phyloP scores from a whole-genome alignment of 2,329 filamentous ascomycete species.

The Cercospora nicotianae region DNA sequence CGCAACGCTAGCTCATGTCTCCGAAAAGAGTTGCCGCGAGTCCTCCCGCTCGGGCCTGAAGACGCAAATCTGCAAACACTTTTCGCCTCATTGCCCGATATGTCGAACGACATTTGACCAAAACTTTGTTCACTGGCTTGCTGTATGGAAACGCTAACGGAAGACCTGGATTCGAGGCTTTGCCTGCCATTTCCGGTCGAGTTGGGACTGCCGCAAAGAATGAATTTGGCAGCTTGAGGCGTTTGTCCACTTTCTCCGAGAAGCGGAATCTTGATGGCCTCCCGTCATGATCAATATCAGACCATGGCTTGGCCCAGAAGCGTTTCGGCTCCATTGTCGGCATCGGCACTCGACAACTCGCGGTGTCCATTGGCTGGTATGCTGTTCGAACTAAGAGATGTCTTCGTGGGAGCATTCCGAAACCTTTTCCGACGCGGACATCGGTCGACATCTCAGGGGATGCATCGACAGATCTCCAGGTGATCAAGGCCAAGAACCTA shows the following conservation, averaged over 20 bases:
- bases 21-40: slow-evolving; percentile 5
- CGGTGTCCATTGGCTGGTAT: neutral
- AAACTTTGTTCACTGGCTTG: neutral
- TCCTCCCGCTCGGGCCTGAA: slow-evolving; percentile 3
- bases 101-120: neutral
- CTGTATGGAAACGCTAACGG: neutral
- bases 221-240: neutral
- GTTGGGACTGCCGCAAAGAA: neutral
- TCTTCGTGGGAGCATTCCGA: slow-evolving; percentile 7
- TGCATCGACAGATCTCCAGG: neutral
- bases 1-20: neutral
- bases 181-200: neutral
- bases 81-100: neutral
- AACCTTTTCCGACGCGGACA: neutral
- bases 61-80: slow-evolving; percentile 2
- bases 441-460: slow-evolving; percentile 31
- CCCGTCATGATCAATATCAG: neutral
- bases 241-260: neutral
- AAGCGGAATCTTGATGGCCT: neutral
- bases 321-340: neutral
- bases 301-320: neutral
- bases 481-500: neutral
- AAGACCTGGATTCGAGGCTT: neutral
- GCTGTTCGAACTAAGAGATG: neutral
- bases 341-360: neutral